Conservation (phyloP, 331 rosid genomes). For the Rosa hybrid region DNA sequence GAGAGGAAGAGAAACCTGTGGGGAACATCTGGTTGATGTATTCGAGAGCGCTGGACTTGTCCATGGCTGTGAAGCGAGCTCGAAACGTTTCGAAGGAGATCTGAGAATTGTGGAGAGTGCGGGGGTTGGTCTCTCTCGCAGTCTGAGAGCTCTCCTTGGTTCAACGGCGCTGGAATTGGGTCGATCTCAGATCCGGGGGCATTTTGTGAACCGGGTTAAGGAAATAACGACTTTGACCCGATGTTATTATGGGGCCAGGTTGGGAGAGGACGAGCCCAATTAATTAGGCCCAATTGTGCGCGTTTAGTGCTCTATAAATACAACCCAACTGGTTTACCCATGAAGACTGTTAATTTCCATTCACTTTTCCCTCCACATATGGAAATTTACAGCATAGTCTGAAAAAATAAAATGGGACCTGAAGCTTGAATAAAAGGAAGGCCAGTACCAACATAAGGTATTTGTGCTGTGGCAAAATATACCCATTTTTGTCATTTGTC, state of each 20-base stretch:
- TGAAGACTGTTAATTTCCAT: too few relatives aligned
- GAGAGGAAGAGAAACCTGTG: slow-evolving; percentile 49
- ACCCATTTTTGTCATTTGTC: too few relatives aligned
- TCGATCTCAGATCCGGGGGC: slow-evolving; percentile 20
- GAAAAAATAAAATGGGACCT: too few relatives aligned
- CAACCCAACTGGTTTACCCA: too few relatives aligned
- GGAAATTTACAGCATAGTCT: too few relatives aligned
- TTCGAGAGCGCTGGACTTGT: slow-evolving; percentile 93
- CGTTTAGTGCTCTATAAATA: too few relatives aligned
- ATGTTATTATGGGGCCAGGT: background rate
- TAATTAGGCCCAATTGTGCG: background rate
- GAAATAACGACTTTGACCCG: slow-evolving; percentile 3
- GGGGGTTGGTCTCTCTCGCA: background rate
- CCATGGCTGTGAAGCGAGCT: slow-evolving; percentile 43
- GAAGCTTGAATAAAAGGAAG: too few relatives aligned
- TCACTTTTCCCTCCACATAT: too few relatives aligned
- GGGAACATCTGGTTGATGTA: slow-evolving; percentile 99
- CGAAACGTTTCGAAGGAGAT: background rate
- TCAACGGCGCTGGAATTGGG: slow-evolving; percentile 7
- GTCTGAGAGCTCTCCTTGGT: background rate
- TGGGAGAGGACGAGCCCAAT: background rate
- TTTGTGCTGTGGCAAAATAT: too few relatives aligned
- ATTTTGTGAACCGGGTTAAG: background rate
- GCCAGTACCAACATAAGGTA: too few relatives aligned
- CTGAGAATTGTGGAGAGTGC: slow-evolving; percentile 10